These are phyloP conservation scores for Ilyonectria destructans DNA, from an alignment of 2,329 filamentous ascomycete genomes.

Conservation along the genomic window DNA sequence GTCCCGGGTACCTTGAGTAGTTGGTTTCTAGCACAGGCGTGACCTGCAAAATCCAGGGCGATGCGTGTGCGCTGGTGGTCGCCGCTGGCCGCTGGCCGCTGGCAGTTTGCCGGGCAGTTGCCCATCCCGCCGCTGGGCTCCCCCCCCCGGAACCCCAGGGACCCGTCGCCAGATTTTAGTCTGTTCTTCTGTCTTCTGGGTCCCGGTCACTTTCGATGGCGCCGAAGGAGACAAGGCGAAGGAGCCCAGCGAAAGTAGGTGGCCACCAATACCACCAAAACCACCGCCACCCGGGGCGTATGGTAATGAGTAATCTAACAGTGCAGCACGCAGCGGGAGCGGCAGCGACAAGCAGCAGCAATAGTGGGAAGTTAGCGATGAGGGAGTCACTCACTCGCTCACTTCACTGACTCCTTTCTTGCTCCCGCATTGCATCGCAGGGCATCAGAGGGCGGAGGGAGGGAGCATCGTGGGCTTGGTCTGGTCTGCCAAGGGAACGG, in stretches of 20 bases:
- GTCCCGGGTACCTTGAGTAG: slow-evolving; percentile 34
- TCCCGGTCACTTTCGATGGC: slow-evolving; percentile 8
- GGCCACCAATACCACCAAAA: slow-evolving; percentile 33
- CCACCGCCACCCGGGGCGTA: slow-evolving; percentile 35
- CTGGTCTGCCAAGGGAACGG: slow-evolving; percentile 21
- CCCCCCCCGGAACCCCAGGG: slow-evolving; percentile 26
- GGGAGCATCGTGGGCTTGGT: slow-evolving; percentile 9
- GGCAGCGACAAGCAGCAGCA: slow-evolving; percentile 26
- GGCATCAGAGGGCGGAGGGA: not conserved
- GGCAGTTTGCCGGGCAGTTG: not conserved
- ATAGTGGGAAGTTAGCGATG: not conserved
- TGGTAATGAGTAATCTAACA: slow-evolving; percentile 29
- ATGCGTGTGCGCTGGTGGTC: not conserved
- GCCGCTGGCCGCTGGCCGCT: not conserved
- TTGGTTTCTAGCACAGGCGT: slow-evolving; percentile 24
- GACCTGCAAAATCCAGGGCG: slow-evolving; percentile 28
- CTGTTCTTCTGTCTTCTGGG: slow-evolving; percentile 9
- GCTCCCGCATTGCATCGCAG: slow-evolving; percentile 9
- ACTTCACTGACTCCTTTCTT: not conserved
- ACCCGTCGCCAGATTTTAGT: slow-evolving; percentile 19
- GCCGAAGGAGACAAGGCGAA: slow-evolving; percentile 4
- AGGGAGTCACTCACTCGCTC: not conserved
- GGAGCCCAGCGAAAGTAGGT: slow-evolving; percentile 32
- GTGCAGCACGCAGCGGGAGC: slow-evolving; percentile 36
- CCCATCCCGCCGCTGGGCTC: slow-evolving; percentile 6